Evolutionary conservation across 2,329 filamentous ascomycete genomes (phyloP), one percentile per base, ranked within the genome.

Genomic region (Sarocladium strictum): DNA sequence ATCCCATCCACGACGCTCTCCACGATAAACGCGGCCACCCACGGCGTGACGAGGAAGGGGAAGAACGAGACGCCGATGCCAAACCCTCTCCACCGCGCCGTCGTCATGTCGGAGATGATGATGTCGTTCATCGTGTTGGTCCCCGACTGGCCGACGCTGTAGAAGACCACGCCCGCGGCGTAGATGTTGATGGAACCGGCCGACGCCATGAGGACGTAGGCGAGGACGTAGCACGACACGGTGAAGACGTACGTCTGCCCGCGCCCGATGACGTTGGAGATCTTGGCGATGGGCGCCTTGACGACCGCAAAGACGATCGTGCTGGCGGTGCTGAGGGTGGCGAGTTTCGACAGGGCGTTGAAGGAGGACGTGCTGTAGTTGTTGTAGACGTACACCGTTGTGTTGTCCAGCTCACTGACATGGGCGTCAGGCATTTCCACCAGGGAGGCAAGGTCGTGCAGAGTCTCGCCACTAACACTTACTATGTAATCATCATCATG

Each of bases 361-460:
- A 45, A 45, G 9, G 40, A 45, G 11, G 40, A 45, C 6, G 40
- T 45, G 40, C 40, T 45, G 40, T 45, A 45, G 40, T 45, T 45
- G 40, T 45, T 45, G 40, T 45, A 45, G 40, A 45, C 40, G 15
- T 45, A 45, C 10, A 45, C 40, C 19, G 40, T 45, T 23, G 40
- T 15, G 15, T 45, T 45, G 40, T 45, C 40, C 40, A 45, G 15
- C 15, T 45, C 40, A 45, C 40, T 45, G 40, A 7, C 21, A 23
- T 23, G 37, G 5, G 37, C 21, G 40, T 45, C 40, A 45, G 40
- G 17, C 11, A 12, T n/a, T 7, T 26, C 7, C 40, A 17, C 21
- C 15, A 4, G 21, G 23, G 9, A 5, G 10, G 9, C 14, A 6
- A 15, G 17, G 6, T 40, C 37, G 37, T 15, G 37, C 6, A 40